Base-by-base conservation (phyloP, 2,329 filamentous ascomycete genomes). In the Cyphellophora attinorum region DNA sequence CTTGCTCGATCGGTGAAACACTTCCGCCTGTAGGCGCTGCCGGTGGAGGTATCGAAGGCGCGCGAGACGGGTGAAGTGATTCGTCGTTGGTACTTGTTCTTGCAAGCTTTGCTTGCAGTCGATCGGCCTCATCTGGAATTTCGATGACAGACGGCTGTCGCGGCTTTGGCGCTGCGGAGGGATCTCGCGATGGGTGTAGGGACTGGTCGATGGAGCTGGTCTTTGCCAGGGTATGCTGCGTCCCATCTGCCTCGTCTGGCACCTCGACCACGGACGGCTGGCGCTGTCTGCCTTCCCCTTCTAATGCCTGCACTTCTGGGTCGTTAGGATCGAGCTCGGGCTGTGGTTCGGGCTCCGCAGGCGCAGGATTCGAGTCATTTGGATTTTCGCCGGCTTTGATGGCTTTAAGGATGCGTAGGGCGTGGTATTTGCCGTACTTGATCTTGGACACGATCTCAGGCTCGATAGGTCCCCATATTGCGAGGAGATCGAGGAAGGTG, bases 371-470 rank as follows among this genome's bases (percentile, higher is more conserved):
- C 5, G 84, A 82, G 36, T 81, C 76, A 58, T 98, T 98, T 3
- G 91, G 91, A 53, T 98, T 88, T 46, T 84, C 80, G 35, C 86
- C 86, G 27, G 88, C 83, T 52, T 88, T 91, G 51, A 95, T 73
- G 8, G 91, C 91, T 60, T 85, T 94, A 11, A 83, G 70, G 52
- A 98, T 98, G 38, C 91, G 76, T 21, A 89, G 66, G 2, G 89
- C 88, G 57, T 96, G 93, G 72, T 85, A 98, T 59, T 96, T 98
- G 27, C 89, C 86, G 55, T 85, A 98, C 57, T 93, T 95, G 60
- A 89, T 85, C 67, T 94, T 96, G 35, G 85, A 75, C 25, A 77
- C 69, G 13, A 79, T 76, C 52, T 96, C 86, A 1, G 73, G 61
- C 19, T 93, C 84, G 8, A 79, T 64, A 0, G 74, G 61, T 5